A percentile compares a stretch with the other conserved stretches of the same genome.
Evolutionary conservation across 257 asterid genomes (phyloP).

Genomic region (Knoxia roxburghii): DNA sequence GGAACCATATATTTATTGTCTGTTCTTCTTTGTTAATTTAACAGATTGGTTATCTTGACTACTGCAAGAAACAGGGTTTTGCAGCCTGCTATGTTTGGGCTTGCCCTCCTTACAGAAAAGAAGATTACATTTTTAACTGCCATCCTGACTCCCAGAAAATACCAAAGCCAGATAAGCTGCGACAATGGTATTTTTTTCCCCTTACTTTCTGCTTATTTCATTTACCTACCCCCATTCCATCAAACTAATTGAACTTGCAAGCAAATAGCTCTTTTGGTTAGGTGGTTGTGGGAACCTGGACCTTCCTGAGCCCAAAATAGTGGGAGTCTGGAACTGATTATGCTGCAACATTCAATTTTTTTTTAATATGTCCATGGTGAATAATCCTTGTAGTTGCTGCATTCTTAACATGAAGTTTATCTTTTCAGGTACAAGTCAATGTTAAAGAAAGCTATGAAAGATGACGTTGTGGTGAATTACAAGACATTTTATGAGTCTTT

Average conservation of each 20-base stretch:
- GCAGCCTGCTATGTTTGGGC: constrained; percentile 72
- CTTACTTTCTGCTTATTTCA: constrained; percentile 8
- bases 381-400: not conserved
- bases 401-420: constrained; percentile 9
- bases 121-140: constrained; percentile 68
- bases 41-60: constrained; percentile 79
- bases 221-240: constrained; percentile 1
- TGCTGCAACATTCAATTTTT: not conserved
- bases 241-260: not conserved
- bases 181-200: constrained; percentile 44
- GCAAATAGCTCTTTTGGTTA: not conserved
- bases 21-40: constrained; percentile 10
- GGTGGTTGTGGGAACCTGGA: not conserved
- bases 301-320: not conserved
- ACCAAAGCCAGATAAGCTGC: constrained; percentile 54
- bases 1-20: not conserved
- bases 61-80: constrained; percentile 72
- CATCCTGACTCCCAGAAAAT: constrained; percentile 72
- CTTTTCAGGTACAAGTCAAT: constrained; percentile 56
- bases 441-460: constrained; percentile 52
- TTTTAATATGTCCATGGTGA: not conserved
- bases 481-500: constrained; percentile 54
- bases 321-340: not conserved
- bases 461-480: constrained; percentile 45
- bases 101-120: constrained; percentile 69